Base-by-base conservation (phyloP, 192 early-diverging fungal species). In the Ramicandelaber brevisporus region DNA sequence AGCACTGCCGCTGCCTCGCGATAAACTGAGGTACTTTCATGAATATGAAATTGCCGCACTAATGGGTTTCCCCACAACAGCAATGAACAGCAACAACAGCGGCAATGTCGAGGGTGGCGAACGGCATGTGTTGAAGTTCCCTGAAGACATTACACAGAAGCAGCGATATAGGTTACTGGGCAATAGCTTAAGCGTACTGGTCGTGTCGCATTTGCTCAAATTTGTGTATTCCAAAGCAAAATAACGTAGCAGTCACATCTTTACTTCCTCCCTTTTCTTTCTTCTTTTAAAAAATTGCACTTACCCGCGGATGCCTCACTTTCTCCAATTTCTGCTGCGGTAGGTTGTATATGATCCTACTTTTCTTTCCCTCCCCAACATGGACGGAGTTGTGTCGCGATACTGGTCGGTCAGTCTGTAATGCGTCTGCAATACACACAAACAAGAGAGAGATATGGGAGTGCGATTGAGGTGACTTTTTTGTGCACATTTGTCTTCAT, bases 131-230 rank as follows among this genome's bases (percentile, higher is more conserved):
- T 75, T 96, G 25, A 40, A 43, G n/a, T 86, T 92, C 23, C 85
- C 85, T 0, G 40, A 30, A 2, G 37, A 32, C 3, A 65, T 69
- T 8, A 70, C 59, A 1, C 31, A 62, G 9, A 70, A 65, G 34
- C 90, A 96, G 41, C 44, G 57, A 26, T 92, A 83, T 37, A 50
- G 69, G n/a, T 57, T 86, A 18, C 46, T 96, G 6, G 90, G 90
- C 1, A 96, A 96, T 40, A 81, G 75, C 18, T 59, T 96, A 11
- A 96, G 76, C 35, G 73, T 81, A 24, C 63, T 53, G 26, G 69
- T 92, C 1, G 79, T 92, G 0, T 53, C 70, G 0, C 55, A 68
- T 30, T 41, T 96, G 33, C 68, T 90, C 42, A 50, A 55, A 37
- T 73, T 73, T 33, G 44, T 82, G 10, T 9, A 25, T 11, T 9